A percentile compares a stretch with the other conserved stretches of the same genome.
These are phyloP conservation scores for Pestalotiopsis sp. DNA, from an alignment of 2,329 filamentous ascomycete species.

Conservation along the genomic window DNA sequence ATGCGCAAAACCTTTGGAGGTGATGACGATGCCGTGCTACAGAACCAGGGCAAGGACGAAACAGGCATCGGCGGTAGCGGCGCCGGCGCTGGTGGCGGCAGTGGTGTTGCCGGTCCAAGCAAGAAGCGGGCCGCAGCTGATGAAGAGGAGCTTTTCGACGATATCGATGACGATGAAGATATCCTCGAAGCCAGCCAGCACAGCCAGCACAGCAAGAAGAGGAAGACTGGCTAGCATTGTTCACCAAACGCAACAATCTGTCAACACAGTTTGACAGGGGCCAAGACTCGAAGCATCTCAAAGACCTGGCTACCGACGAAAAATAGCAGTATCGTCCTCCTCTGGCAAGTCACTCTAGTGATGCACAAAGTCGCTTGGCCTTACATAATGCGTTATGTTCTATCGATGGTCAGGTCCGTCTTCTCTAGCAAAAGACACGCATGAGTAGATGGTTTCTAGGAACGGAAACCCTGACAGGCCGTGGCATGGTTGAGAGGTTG, in stretches of 20 bases:
- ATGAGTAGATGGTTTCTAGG: too few relatives aligned
- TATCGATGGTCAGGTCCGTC: too few relatives aligned
- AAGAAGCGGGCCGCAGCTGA: conserved; percentile 10
- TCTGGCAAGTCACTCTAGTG: too few relatives aligned
- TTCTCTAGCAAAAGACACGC: too few relatives aligned
- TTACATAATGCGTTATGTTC: too few relatives aligned
- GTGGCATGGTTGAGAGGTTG: too few relatives aligned
- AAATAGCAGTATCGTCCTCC: too few relatives aligned
- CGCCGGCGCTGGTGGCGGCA: conserved; percentile 16
- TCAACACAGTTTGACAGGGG: background rate
- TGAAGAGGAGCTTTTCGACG: conserved; percentile 34
- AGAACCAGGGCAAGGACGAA: conserved; percentile 30
- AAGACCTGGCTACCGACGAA: background rate
- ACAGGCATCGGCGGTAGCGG: background rate
- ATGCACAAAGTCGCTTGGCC: too few relatives aligned
- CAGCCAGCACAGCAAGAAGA: conserved; percentile 15
- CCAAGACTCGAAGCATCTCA: background rate
- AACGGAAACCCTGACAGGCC: too few relatives aligned
- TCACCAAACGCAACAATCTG: background rate
- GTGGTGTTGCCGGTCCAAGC: conserved; percentile 17
- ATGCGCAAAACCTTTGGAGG: conserved; percentile 75
- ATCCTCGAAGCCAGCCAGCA: conserved; percentile 14
- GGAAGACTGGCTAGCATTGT: conserved; percentile 2
- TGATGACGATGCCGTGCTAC: conserved; percentile 60
- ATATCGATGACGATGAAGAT: conserved; percentile 18